phyloP scores from a whole-genome alignment of 164 flowering plant species.

The Berberis thunbergii region DNA sequence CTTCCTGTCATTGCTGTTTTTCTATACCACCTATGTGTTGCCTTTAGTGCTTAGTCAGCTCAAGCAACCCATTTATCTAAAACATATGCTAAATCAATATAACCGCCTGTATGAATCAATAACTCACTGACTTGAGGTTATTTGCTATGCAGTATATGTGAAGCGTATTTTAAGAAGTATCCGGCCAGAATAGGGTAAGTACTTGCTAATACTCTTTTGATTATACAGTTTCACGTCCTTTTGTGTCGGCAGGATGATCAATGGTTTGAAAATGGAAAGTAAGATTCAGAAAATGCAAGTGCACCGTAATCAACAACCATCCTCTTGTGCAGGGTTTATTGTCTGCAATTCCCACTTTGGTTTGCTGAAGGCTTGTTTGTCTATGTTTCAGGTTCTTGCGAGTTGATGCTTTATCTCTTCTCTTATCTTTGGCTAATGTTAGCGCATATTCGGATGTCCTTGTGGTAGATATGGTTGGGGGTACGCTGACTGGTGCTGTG shows the following conservation, averaged over 20 bases:
- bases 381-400: constrained; percentile 62
- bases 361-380: constrained; percentile 1
- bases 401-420: constrained; percentile 70
- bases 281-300: not conserved
- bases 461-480: constrained; percentile 86
- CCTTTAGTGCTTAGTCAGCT: no score
- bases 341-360: not conserved
- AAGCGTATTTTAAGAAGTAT: constrained; percentile 91
- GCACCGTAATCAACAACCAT: not conserved
- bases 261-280: not conserved
- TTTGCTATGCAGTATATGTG: constrained; percentile 68
- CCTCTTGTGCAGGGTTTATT: not conserved
- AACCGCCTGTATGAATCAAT: no score
- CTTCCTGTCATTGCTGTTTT: no score
- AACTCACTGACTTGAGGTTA: constrained; percentile 9
- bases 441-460: constrained; percentile 72
- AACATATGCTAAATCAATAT: no score
- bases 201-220: not conserved
- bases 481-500: constrained; percentile 83
- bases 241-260: not conserved
- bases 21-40: no score
- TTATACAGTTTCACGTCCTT: not conserved
- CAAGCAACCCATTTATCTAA: no score
- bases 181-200: constrained; percentile 78
- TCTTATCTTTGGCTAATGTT: constrained; percentile 81